phyloP scores from a whole-genome alignment of 192 early-diverging fungal species.

The Thoreauomyces humboldtii region DNA sequence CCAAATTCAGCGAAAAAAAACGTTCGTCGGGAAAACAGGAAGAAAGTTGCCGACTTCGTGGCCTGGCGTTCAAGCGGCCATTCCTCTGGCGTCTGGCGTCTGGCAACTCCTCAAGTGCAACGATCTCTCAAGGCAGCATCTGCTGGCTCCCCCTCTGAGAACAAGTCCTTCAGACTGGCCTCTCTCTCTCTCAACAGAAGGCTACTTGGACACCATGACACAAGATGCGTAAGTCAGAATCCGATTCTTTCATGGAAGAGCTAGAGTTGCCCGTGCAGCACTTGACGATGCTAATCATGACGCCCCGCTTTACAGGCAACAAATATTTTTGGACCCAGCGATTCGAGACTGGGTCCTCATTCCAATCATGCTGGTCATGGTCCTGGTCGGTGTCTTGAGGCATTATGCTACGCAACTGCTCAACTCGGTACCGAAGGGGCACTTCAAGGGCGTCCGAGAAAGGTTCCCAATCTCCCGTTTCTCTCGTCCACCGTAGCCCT shows the following conservation, averaged over 20 bases:
- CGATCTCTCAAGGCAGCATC: too few species aligned
- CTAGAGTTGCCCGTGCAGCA: background rate
- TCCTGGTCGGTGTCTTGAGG: conserved; percentile 91
- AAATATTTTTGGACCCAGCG: conserved; percentile 51
- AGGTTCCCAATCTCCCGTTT: too few species aligned
- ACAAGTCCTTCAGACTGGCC: too few species aligned
- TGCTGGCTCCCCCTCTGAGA: too few species aligned
- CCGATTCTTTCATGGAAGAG: background rate
- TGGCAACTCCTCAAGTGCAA: too few species aligned
- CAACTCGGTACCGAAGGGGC: conserved; percentile 75
- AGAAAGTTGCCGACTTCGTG: too few species aligned
- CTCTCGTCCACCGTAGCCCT: background rate
- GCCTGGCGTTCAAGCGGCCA: too few species aligned
- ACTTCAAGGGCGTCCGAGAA: conserved; percentile 79
- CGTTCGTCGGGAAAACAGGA: too few species aligned
- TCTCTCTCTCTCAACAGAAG: too few species aligned
- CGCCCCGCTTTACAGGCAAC: conserved; percentile 31
- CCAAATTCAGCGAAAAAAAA: too few species aligned
- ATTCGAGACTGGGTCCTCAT: conserved; percentile 76
- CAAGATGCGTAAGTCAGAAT: background rate
- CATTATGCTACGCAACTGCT: conserved; percentile 91
- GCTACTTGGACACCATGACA: background rate
- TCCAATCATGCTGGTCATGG: conserved; percentile 96
- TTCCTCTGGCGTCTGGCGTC: too few species aligned
- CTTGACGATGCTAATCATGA: background rate